Evolutionary conservation across 805 yeast species (phyloP).

Genomic region (Cyberlindnera maclurae): DNA sequence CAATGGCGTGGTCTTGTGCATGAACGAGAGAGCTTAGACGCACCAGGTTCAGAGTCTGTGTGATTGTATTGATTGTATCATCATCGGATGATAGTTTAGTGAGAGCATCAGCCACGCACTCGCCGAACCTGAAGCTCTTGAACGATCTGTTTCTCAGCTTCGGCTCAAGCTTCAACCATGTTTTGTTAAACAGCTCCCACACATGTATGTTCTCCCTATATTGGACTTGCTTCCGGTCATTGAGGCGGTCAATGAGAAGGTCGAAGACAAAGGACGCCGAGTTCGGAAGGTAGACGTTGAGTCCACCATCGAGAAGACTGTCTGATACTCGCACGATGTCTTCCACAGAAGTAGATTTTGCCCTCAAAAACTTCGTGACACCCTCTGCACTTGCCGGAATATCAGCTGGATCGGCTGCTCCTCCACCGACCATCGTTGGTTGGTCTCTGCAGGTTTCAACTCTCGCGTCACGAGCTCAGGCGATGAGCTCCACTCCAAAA

Average conservation of each 20-base stretch:
- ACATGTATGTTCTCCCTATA: constrained; percentile 37
- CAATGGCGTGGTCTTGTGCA: constrained; percentile 14
- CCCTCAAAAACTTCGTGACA: constrained; percentile 50
- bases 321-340: constrained; percentile 33
- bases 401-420: too few species aligned
- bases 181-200: constrained; percentile 44
- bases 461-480: neutral
- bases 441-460: neutral
- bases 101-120: constrained; percentile 25
- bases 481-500: constrained; percentile 13
- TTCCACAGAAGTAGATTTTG: constrained; percentile 37
- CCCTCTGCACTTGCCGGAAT: constrained; percentile 33
- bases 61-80: constrained; percentile 4
- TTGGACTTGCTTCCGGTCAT: constrained; percentile 34
- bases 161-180: constrained; percentile 33
- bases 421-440: too few species aligned
- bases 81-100: constrained; percentile 3
- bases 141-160: constrained; percentile 33
- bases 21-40: constrained; percentile 11
- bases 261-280: constrained; percentile 48
- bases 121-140: constrained; percentile 36
- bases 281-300: constrained; percentile 46
- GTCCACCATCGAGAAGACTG: constrained; percentile 27
- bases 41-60: constrained; percentile 9
- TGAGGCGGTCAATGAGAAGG: constrained; percentile 52